These are phyloP conservation scores for Jasminum sambac DNA, from an alignment of 257 asterid genomes.

Conservation along the genomic window DNA sequence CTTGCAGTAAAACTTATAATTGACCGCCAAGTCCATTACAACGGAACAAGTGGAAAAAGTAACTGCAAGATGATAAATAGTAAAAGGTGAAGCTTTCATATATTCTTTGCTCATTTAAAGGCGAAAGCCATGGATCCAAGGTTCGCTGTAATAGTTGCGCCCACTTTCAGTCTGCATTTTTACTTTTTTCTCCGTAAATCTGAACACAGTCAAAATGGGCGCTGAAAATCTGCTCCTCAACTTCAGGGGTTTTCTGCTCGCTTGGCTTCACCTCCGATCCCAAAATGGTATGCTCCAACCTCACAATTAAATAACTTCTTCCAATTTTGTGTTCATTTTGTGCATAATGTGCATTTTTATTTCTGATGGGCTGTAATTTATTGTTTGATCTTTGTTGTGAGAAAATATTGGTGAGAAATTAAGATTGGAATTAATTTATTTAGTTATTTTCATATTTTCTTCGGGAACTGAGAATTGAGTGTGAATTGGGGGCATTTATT, in stretches of 20 bases:
- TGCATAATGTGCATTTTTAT: not conserved
- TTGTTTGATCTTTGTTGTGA: not conserved
- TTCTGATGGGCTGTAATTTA: not conserved
- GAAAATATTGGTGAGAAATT: not conserved
- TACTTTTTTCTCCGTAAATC: not conserved
- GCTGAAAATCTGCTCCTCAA: conserved; percentile 39
- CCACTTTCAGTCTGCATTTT: conserved; percentile 20
- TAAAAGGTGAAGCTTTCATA: conserved; percentile 33
- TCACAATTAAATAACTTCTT: conserved; percentile 2
- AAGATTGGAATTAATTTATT: not conserved
- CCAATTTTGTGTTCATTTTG: not conserved
- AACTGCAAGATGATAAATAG: conserved; percentile 9
- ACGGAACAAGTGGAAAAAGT: conserved; percentile 46
- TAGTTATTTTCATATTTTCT: not conserved
- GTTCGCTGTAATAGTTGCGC: conserved; percentile 25
- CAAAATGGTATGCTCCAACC: conserved; percentile 45
- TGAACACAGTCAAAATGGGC: conserved; percentile 32
- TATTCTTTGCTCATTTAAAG: conserved; percentile 6
- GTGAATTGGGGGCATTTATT: conserved; percentile 12
- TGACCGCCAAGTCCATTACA: conserved; percentile 5
- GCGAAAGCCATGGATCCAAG: conserved; percentile 28
- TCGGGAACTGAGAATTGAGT: not conserved
- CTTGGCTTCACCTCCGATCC: conserved; percentile 67
- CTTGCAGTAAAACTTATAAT: not conserved
- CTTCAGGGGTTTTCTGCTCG: conserved; percentile 48